A percentile compares a stretch with the other conserved stretches of the same genome.
These are phyloP conservation scores for Pulicaria dysenterica DNA, from an alignment of 129 eudicot genomes.

Conservation along the genomic window DNA sequence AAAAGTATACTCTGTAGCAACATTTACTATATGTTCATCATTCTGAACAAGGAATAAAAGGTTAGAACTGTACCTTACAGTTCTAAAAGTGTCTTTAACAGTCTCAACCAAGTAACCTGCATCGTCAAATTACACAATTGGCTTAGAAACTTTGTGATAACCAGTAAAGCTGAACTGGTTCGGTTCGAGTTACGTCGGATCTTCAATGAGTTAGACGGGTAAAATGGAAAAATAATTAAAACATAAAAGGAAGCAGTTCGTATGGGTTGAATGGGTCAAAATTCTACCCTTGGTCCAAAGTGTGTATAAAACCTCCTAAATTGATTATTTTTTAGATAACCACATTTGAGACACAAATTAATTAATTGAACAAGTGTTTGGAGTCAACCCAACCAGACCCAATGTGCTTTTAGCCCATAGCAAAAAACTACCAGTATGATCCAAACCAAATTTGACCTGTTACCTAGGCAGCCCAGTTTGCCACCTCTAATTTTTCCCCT, in stretches of 20 bases:
- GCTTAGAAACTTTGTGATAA: slow-evolving; percentile 4
- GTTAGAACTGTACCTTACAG: slow-evolving; percentile 54
- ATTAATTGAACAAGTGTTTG: background rate
- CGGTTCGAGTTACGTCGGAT: background rate
- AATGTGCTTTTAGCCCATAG: background rate
- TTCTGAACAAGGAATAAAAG: background rate
- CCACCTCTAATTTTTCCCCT: slow-evolving; percentile 6
- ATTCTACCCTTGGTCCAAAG: background rate
- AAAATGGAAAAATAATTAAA: background rate
- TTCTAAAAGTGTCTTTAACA: slow-evolving; percentile 53
- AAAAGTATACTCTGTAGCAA: slow-evolving; percentile 2
- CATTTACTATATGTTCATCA: background rate
- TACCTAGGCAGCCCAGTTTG: slow-evolving; percentile 8
- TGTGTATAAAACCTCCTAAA: background rate
- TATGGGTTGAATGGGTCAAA: background rate
- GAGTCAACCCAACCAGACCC: background rate
- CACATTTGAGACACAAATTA: background rate
- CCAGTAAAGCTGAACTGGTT: slow-evolving; percentile 9
- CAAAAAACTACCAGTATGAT: background rate
- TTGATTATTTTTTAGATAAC: background rate
- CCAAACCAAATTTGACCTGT: background rate
- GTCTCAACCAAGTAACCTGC: slow-evolving; percentile 88
- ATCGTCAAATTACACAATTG: slow-evolving; percentile 37
- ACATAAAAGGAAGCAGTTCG: background rate
- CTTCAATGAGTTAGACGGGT: background rate